Conservation (phyloP, 2,329 filamentous ascomycete species). For the Fusarium cyanostomum region DNA sequence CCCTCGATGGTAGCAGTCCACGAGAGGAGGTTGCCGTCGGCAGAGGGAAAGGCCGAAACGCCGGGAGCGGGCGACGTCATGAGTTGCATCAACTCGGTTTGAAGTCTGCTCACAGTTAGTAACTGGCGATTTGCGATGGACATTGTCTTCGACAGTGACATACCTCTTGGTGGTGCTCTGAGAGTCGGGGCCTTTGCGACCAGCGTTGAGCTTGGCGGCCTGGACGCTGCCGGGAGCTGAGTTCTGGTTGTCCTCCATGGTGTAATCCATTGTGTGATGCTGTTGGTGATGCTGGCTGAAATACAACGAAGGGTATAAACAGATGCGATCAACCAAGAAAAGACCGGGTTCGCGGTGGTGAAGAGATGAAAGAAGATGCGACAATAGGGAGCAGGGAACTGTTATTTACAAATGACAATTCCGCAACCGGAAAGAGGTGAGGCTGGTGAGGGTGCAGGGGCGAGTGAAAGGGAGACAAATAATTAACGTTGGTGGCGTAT, state of each 20-base stretch:
- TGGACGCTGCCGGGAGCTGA: constrained; percentile 69
- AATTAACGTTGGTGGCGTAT: constrained; percentile 13
- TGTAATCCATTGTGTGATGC: constrained; percentile 52
- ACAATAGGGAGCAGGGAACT: constrained; percentile 10
- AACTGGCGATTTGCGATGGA: not conserved
- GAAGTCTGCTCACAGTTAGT: constrained; percentile 68
- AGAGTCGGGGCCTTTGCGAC: constrained; percentile 69
- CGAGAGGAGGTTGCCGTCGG: constrained; percentile 86
- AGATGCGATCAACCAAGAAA: constrained; percentile 19
- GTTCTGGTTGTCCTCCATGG: constrained; percentile 70
- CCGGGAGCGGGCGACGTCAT: constrained; percentile 96
- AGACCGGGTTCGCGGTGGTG: not conserved
- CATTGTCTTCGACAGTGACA: constrained; percentile 25
- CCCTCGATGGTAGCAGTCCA: constrained; percentile 97
- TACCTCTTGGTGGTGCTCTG: constrained; percentile 84
- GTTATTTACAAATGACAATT: constrained; percentile 29
- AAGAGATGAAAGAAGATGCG: not conserved
- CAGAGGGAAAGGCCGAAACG: constrained; percentile 92
- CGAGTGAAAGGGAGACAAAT: constrained; percentile 14
- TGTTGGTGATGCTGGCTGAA: constrained; percentile 10
- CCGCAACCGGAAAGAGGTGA: constrained; percentile 38
- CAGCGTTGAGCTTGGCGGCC: constrained; percentile 67
- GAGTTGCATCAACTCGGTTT: constrained; percentile 97
- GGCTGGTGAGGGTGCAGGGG: constrained; percentile 23
- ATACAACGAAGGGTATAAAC: constrained; percentile 7